Base-by-base conservation (phyloP, 2,329 filamentous ascomycete genomes). In the Chaetomium sp. region DNA sequence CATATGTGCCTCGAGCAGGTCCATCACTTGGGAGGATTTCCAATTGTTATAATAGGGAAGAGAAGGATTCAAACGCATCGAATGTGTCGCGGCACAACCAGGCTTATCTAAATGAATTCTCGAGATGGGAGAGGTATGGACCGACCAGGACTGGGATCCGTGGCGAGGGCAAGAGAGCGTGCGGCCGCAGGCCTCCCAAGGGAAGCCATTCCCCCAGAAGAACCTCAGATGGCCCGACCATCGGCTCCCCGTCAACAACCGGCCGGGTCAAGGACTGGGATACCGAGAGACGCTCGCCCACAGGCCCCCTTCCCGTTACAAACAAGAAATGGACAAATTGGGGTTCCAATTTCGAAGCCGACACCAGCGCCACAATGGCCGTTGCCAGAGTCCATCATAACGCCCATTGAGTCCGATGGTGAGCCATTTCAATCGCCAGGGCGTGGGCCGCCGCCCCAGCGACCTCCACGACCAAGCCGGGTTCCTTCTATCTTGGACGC, bases 401-500 rank as follows among this genome's bases (percentile, higher is more conserved):
- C 70, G n/a, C 63, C 71, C 12, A 56, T 67, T 11, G 68, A 62
- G 33, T 52, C 65, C 10, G 69, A 72, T 42, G 53, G 68, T 14
- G 71, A 74, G 52, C 71, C 74, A 19, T 82, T 81, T 60, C 73
- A 74, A 63, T 76, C 79, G 52, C 76, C 79, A 12, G 70, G 75
- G n/a, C 76, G 76, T 58, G 75, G 76, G 38, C 71, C 75, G 41
- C 75, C 80, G 32, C 82, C 82, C 19, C 79, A 77, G 64, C 74
- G 82, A 59, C 83, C 82, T 8, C 80, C 80, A 9, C 76, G 83
- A 40, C 82, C 82, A 6, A 85, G 81, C 61, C 69, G 74, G 58
- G 79, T 84, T 2, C 80, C 81, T 8, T 84, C 81, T 0, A 77
- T 84, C 37, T 68, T 83, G 32, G 80, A 85, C 62, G 73, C 74